These are phyloP conservation scores for Macrophomina pseudophaseolina DNA, from an alignment of 2,329 filamentous ascomycete genomes.

Conservation along the genomic window DNA sequence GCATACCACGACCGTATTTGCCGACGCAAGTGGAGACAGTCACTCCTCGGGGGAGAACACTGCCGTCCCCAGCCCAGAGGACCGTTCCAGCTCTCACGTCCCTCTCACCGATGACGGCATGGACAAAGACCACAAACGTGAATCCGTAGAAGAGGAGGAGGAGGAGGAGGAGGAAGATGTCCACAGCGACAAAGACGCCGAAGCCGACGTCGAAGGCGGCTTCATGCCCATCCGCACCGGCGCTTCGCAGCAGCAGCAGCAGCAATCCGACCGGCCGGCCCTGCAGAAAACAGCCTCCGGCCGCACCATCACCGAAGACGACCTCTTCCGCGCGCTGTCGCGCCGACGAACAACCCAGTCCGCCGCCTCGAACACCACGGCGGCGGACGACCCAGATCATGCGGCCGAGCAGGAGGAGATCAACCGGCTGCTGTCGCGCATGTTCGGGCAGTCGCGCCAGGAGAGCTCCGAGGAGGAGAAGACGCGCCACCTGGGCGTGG, in stretches of 20 bases:
- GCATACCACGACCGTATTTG: background rate
- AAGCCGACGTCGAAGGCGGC: constrained; percentile 34
- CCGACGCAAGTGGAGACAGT: background rate
- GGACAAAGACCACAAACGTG: constrained; percentile 10
- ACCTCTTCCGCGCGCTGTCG: constrained; percentile 57
- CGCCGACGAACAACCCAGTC: constrained; percentile 53
- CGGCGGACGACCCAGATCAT: constrained; percentile 5
- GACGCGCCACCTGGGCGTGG: constrained; percentile 70
- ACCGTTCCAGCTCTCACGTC: constrained; percentile 25
- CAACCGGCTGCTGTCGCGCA: constrained; percentile 68
- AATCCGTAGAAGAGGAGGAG: constrained; percentile 17
- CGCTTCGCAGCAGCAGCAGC: background rate
- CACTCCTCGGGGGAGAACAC: background rate
- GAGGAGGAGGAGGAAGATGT: too few relatives aligned
- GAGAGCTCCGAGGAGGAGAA: constrained; percentile 72
- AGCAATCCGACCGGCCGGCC: background rate
- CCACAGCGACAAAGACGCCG: constrained; percentile 30
- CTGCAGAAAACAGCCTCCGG: constrained; percentile 17
- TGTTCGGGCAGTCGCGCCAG: constrained; percentile 71
- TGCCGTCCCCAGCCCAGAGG: constrained; percentile 9
- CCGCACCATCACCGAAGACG: constrained; percentile 54
- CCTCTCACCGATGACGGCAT: background rate
- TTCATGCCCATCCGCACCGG: constrained; percentile 34
- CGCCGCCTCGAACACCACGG: constrained; percentile 18
- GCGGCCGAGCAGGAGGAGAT: constrained; percentile 57